phyloP scores from a whole-genome alignment of 768 basidiomycete species.

The Coprinopsis sp. region DNA sequence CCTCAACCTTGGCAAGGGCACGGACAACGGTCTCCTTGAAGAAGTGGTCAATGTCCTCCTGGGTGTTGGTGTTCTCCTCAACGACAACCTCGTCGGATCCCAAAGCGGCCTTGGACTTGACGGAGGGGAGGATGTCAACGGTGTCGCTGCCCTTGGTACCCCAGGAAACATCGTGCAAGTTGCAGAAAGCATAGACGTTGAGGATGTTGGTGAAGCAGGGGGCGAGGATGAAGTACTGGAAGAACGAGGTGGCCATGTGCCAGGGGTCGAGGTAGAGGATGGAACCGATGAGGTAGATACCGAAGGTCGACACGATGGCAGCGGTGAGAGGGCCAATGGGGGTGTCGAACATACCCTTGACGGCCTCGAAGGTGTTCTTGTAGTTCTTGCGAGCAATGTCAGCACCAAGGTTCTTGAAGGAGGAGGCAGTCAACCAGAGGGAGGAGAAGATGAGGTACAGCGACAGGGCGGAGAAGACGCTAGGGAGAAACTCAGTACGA shows the following conservation, averaged over 20 bases:
- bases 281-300: constrained; percentile 78
- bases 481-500: constrained; percentile 17
- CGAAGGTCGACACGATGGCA: constrained; percentile 85
- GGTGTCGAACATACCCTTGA: constrained; percentile 65
- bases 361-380: constrained; percentile 36
- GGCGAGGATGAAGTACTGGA: constrained; percentile 85
- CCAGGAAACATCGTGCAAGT: constrained; percentile 92
- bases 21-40: constrained; percentile 92
- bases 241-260: constrained; percentile 95
- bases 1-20: constrained; percentile 68
- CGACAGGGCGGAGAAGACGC: constrained; percentile 81
- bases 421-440: constrained; percentile 72
- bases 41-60: constrained; percentile 83
- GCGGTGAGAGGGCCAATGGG: constrained; percentile 80
- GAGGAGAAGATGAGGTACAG: constrained; percentile 86
- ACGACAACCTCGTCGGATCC: constrained; percentile 73
- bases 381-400: constrained; percentile 27
- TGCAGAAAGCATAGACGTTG: constrained; percentile 97
- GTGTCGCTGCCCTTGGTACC: constrained; percentile 95
- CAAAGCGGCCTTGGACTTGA: constrained; percentile 67
- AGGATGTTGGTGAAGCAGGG: constrained; percentile 92
- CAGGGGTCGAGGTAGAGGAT: constrained; percentile 91
- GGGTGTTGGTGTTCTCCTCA: constrained; percentile 76
- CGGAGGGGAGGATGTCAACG: constrained; percentile 84
- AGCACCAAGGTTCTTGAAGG: constrained; percentile 60